Conservation (phyloP, 1,139 yeast genomes). For the Blastobotrys persicus region DNA sequence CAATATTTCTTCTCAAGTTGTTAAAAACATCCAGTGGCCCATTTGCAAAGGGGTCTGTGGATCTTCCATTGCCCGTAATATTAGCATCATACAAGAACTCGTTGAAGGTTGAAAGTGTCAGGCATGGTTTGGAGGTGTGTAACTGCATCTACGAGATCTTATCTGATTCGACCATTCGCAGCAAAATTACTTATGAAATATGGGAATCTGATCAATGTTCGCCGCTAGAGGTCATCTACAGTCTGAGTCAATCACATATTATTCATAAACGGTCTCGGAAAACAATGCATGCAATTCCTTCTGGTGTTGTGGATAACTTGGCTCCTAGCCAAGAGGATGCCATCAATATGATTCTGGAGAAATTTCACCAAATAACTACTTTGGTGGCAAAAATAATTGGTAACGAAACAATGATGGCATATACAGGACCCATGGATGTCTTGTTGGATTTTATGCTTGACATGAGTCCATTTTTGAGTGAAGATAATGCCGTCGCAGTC, state of each 20-base stretch:
- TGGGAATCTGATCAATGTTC: conserved; percentile 51
- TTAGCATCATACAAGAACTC: conserved; percentile 30
- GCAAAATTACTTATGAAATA: conserved; percentile 38
- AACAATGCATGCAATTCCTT: background rate
- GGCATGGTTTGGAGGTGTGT: conserved; percentile 33
- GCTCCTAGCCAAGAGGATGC: conserved; percentile 17
- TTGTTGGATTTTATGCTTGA: conserved; percentile 47
- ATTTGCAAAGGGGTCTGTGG: conserved; percentile 20
- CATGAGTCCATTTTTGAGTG: conserved; percentile 42
- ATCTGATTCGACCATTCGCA: conserved; percentile 22
- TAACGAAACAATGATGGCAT: conserved; percentile 19
- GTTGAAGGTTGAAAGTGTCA: conserved; percentile 27
- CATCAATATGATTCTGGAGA: conserved; percentile 19
- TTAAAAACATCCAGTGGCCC: conserved; percentile 20
- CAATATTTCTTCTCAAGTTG: conserved; percentile 32
- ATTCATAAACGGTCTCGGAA: conserved; percentile 40
- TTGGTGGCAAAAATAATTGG: conserved; percentile 23
- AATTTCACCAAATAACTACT: conserved; percentile 22
- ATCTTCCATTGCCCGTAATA: conserved; percentile 28
- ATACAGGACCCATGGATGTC: conserved; percentile 47
- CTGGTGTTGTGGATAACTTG: background rate
- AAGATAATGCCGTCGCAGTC: conserved; percentile 43
- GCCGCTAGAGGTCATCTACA: conserved; percentile 40
- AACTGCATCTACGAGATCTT: conserved; percentile 30
- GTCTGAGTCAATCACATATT: conserved; percentile 34